Evolutionary conservation across 1,284 basidiomycete genomes (phyloP).

Genomic region (Trichosporon asahii): DNA sequence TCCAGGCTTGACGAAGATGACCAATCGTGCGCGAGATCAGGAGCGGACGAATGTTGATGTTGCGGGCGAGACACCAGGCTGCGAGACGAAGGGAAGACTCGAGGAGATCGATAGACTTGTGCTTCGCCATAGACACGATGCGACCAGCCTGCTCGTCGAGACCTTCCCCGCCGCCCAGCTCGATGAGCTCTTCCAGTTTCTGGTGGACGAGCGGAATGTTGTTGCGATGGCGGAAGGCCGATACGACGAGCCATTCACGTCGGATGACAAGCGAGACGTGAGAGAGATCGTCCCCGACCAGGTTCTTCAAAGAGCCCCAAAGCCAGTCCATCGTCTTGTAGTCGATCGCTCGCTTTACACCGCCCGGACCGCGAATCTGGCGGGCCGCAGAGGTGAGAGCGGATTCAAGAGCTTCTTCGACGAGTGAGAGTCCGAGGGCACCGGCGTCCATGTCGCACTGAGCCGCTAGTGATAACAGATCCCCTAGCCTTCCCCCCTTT

Average conservation of each 20-base stretch:
- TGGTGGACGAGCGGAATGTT: constrained; percentile 8
- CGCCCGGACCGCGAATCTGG: neutral
- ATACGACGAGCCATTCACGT: constrained; percentile 16
- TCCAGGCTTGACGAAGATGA: constrained; percentile 16
- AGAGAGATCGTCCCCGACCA: neutral
- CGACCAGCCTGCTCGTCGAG: constrained; percentile 14
- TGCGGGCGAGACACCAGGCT: constrained; percentile 23
- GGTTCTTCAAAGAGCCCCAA: constrained; percentile 16
- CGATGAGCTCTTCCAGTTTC: constrained; percentile 25
- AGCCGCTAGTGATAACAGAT: constrained; percentile 31
- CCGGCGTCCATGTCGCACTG: constrained; percentile 31
- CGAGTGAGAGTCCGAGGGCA: constrained; percentile 14
- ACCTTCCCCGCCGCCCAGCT: constrained; percentile 21
- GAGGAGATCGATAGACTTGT: neutral
- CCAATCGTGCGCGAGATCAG: constrained; percentile 10
- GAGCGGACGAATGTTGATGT: constrained; percentile 7
- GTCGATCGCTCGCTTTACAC: neutral
- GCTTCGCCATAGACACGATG: constrained; percentile 12
- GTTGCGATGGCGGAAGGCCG: constrained; percentile 8
- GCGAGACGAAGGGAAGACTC: constrained; percentile 17
- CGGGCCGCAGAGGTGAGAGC: neutral
- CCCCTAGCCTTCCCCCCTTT: constrained; percentile 20
- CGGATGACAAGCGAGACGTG: constrained; percentile 9
- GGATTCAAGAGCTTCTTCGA: neutral
- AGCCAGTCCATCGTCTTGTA: constrained; percentile 23